phyloP scores from a whole-genome alignment of 805 yeast genomes.

The Metschnikowia continentalis region DNA sequence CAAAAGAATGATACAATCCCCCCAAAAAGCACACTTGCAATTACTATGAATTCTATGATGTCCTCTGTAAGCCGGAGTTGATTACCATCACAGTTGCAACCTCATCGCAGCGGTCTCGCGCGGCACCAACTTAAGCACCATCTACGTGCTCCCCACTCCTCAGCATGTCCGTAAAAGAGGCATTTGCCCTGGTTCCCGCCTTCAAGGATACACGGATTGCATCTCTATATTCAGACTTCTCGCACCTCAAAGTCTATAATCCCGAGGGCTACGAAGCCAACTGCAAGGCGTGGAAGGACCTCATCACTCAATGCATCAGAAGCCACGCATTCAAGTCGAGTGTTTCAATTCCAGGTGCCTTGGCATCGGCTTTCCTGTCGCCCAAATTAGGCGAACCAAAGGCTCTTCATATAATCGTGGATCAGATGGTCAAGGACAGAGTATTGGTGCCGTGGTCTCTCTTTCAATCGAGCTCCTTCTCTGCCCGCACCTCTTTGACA shows the following conservation, averaged over 20 bases:
- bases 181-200: conserved; percentile 11
- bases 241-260: conserved; percentile 26
- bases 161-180: conserved; percentile 4
- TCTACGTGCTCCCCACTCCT: not conserved
- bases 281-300: conserved; percentile 33
- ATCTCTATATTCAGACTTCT: conserved; percentile 36
- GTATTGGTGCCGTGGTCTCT: conserved; percentile 15
- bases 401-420: conserved; percentile 22
- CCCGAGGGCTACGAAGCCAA: conserved; percentile 43
- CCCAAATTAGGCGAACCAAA: conserved; percentile 29
- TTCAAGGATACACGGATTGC: conserved; percentile 29
- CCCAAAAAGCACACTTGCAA: too few relatives aligned
- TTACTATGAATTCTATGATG: too few relatives aligned
- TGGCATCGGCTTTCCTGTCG: conserved; percentile 6
- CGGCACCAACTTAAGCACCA: not conserved
- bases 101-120: not conserved
- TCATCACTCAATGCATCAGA: conserved; percentile 17
- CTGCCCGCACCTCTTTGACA: not conserved
- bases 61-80: too few relatives aligned
- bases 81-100: not conserved
- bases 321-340: conserved; percentile 12
- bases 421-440: conserved; percentile 20
- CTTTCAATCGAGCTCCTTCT: conserved; percentile 3
- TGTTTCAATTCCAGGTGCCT: conserved; percentile 21
- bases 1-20: too few relatives aligned